Evolutionary conservation across 768 basidiomycete species (phyloP).

Genomic region (Rubroboletus pulcherrimus): DNA sequence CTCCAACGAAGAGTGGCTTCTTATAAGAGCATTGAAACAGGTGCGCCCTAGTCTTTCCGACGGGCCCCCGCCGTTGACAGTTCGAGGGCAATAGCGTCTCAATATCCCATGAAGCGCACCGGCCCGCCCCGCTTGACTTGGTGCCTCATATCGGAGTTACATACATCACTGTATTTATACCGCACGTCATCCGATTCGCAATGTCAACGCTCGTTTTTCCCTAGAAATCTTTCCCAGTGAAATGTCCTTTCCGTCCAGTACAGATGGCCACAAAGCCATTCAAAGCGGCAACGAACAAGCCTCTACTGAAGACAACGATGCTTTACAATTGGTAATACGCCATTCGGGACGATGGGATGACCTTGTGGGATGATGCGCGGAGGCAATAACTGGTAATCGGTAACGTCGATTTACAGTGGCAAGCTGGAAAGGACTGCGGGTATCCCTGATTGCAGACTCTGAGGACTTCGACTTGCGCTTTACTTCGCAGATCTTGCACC

Average conservation of each 20-base stretch:
- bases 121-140: not conserved
- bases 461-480: conserved; percentile 8
- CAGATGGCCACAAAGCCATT: conserved; percentile 7
- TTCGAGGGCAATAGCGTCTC: conserved; percentile 31
- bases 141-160: conserved; percentile 24
- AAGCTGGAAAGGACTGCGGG: conserved; percentile 84
- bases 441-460: conserved; percentile 56
- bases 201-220: not conserved
- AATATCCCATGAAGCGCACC: conserved; percentile 29
- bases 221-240: not conserved
- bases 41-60: conserved; percentile 33
- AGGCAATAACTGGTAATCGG: conserved; percentile 45
- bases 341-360: conserved; percentile 27
- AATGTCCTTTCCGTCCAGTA: conserved; percentile 24
- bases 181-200: conserved; percentile 5
- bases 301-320: conserved; percentile 40
- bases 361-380: conserved; percentile 29
- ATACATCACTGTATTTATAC: conserved; percentile 31
- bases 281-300: conserved; percentile 26
- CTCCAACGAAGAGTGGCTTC: conserved; percentile 85
- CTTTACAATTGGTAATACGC: conserved; percentile 55
- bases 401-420: conserved; percentile 70
- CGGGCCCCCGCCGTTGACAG: not conserved
- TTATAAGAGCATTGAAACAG: conserved; percentile 84
- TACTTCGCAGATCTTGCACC: conserved; percentile 6